A percentile compares a stretch with the other conserved stretches of the same genome.
Evolutionary conservation across 1,284 basidiomycete species (phyloP).

Genomic region (Boletus hoseneyae): DNA sequence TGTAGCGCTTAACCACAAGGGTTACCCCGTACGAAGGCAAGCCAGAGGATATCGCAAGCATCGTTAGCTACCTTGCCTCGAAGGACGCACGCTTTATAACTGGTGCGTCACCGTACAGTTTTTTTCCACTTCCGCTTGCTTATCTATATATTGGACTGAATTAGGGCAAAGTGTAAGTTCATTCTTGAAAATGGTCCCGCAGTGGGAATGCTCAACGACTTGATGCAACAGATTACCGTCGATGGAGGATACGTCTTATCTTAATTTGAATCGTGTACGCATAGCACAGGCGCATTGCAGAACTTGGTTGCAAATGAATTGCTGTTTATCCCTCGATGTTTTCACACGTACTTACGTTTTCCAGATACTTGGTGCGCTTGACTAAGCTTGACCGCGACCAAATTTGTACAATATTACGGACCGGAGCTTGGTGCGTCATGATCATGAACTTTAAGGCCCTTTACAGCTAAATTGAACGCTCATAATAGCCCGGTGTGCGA

Average conservation of each 20-base stretch:
- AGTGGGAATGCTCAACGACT: background rate
- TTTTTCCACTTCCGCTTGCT: background rate
- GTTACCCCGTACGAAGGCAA: constrained; percentile 11
- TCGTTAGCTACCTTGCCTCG: constrained; percentile 29
- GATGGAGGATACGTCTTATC: background rate
- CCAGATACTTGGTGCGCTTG: no score
- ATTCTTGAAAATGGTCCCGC: background rate
- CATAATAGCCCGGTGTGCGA: no score
- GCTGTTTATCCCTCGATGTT: no score
- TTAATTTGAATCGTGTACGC: background rate
- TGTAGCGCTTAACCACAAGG: background rate
- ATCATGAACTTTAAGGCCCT: no score
- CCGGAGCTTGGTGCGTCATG: no score
- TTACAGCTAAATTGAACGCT: no score
- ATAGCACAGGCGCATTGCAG: background rate
- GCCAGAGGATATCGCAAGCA: constrained; percentile 25
- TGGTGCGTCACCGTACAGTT: constrained; percentile 9
- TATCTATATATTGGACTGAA: background rate
- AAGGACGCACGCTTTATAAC: constrained; percentile 27
- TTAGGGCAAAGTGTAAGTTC: constrained; percentile 25
- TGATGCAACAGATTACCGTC: background rate
- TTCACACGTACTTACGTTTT: no score
- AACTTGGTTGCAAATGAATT: no score
- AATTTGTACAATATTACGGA: no score
- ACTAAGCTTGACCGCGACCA: no score